Evolutionary conservation across 441 rosid genomes (phyloP).

Genomic region (Erysimum pusillum): DNA sequence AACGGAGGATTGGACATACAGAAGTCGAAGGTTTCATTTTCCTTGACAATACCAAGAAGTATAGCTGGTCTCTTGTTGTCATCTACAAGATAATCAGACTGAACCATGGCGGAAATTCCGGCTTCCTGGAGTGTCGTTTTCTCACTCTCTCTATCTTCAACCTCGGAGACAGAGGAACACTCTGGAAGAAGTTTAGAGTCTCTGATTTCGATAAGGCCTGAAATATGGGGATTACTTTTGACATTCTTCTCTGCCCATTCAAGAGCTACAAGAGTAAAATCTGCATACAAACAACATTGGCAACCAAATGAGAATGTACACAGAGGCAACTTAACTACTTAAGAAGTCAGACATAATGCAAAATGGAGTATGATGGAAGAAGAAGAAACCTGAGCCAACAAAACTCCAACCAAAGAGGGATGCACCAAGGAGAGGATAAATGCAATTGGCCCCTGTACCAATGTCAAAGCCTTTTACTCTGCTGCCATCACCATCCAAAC

Average conservation of each 20-base stretch:
- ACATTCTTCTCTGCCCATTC: conserved; percentile 95
- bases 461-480: conserved; percentile 86
- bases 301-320: conserved; percentile 24
- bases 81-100: conserved; percentile 36
- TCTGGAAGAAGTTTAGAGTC: conserved; percentile 53
- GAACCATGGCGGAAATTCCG: conserved; percentile 31
- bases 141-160: conserved; percentile 38
- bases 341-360: background rate
- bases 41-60: conserved; percentile 72
- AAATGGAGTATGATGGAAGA: conserved; percentile 2
- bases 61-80: conserved; percentile 51
- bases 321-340: background rate
- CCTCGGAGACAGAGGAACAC: conserved; percentile 27
- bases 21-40: conserved; percentile 84
- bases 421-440: conserved; percentile 95
- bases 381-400: conserved; percentile 76
- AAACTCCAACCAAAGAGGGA: conserved; percentile 86
- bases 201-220: conserved; percentile 77
- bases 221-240: conserved; percentile 67
- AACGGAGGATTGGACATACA: conserved; percentile 99
- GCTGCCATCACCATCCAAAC: conserved; percentile 35
- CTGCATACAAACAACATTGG: conserved; percentile 57
- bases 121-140: conserved; percentile 38
- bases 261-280: conserved; percentile 78
- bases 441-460: conserved; percentile 96